Evolutionary conservation across 2,329 filamentous ascomycete genomes (phyloP), one percentile per base, ranked within the genome.

Genomic region (Cladophialophora bantiana): DNA sequence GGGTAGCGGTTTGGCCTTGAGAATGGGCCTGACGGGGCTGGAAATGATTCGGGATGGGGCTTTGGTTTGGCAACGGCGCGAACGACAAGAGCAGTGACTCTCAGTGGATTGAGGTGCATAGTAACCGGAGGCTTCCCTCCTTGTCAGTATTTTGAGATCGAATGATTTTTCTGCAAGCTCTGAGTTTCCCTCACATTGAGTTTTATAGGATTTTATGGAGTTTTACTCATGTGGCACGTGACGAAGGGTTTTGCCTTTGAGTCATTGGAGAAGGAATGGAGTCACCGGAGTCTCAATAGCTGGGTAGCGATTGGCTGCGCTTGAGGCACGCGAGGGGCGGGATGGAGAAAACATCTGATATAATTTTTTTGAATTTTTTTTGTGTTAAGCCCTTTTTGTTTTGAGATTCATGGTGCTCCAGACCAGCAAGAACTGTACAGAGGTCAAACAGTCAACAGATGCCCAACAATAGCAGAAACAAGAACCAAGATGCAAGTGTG

Each of bases 281-380:
- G 45, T 50, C 45, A 50, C 18, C 10, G 45, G 7, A 18, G 18
- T 26, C 45, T 26, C 26, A 26, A 26, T 26, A 3, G 2, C 26
- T 26, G 26, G 26, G 26, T 26, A 26, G 26, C 26, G 26, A 26
- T 26, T 20, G 40, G 26, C 4, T 18, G 57, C 18, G 20, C 10
- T 7, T 45, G 57, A 45, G 45, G 57, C 57, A 59, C 57, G 57
- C 57, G 57, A 59, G 57, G 57, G 57, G 57, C 31, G 7, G 31
- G 31, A 48, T 59, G 40, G 40, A 50, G 57, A 50, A 48, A 20
- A 50, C 45, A 50, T 50, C 45, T 50, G 45, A 50, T 50, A 50
- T 26, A 26, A 26, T 50, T 50, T 26, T 50, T 50, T 50, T 26
- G 6, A 36, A 31, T 50, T 48, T 50, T 59, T 59, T 59, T 59